A percentile compares a stretch with the other conserved stretches of the same genome.
phyloP scores from a whole-genome alignment of 169 alveolate species.

The Plasmodium relictum region DNA sequence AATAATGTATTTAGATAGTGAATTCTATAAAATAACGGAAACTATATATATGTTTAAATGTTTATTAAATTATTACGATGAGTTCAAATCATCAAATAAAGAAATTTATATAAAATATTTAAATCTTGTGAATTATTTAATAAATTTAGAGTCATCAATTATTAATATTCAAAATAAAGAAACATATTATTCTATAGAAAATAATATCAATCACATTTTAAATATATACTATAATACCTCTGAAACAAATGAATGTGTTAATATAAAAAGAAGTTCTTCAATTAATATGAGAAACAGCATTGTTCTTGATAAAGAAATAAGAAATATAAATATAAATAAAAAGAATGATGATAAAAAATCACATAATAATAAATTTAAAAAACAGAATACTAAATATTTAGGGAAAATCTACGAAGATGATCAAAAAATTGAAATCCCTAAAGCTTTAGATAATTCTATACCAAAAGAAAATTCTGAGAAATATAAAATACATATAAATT shows the following conservation, averaged over 20 bases:
- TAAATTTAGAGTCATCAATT: conserved; percentile 21
- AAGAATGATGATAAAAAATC: not conserved
- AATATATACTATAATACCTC: conserved; percentile 11
- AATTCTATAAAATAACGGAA: conserved; percentile 43
- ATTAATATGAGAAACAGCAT: not conserved
- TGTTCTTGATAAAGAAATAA: not conserved
- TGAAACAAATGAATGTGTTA: not conserved
- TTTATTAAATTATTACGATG: conserved; percentile 31
- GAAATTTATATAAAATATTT: not conserved
- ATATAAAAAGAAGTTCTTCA: conserved; percentile 4
- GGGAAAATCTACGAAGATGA: not conserved
- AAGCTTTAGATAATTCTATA: not conserved
- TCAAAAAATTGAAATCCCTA: not conserved
- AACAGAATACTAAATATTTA: no score
- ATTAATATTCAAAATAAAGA: not conserved
- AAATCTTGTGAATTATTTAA: conserved; percentile 1
- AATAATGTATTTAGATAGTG: conserved; percentile 18
- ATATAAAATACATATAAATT: not conserved
- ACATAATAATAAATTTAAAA: not conserved
- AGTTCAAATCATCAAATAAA: not conserved
- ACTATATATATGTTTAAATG: conserved; percentile 17
- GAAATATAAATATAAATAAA: not conserved
- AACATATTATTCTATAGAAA: conserved; percentile 1
- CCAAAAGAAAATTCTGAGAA: not conserved
- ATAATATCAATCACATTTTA: conserved; percentile 24